Percentiles rank a stretch among this genome's conserved stretches.
phyloP scores from a whole-genome alignment of 2,329 filamentous ascomycete genomes.

The Exophiala viscosa region DNA sequence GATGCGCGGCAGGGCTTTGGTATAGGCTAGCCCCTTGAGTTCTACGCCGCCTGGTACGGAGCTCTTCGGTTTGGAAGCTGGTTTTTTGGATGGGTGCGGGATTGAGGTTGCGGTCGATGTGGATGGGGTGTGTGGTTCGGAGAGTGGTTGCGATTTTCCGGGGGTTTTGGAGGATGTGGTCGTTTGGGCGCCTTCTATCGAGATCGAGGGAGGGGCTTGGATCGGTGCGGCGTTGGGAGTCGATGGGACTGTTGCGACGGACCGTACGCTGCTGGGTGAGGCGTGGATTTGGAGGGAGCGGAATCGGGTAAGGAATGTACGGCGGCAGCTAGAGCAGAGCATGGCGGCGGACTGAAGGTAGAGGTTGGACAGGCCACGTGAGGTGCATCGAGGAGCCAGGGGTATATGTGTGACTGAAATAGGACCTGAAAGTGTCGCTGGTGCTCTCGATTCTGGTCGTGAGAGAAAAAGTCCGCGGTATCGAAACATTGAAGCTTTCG shows the following conservation, averaged over 20 bases:
- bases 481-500: not conserved
- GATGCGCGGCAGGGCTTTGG: constrained; percentile 45
- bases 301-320: constrained; percentile 17
- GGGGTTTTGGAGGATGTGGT: constrained; percentile 37
- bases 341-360: constrained; percentile 10
- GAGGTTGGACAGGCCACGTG: not conserved
- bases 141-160: constrained; percentile 40
- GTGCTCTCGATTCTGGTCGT: not conserved
- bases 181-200: constrained; percentile 12
- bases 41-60: constrained; percentile 40
- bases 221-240: constrained; percentile 21
- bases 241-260: constrained; percentile 18
- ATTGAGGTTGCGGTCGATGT: constrained; percentile 13
- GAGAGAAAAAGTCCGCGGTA: not conserved
- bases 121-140: constrained; percentile 28
- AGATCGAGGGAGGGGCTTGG: constrained; percentile 19
- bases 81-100: constrained; percentile 28
- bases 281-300: constrained; percentile 2
- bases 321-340: constrained; percentile 27
- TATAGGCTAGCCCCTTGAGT: constrained; percentile 44
- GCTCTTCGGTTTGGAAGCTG: constrained; percentile 33
- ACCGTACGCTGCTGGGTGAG: constrained; percentile 3
- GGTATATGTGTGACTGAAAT: not conserved
- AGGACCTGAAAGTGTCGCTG: too few species aligned
- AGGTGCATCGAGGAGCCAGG: not conserved